These are phyloP conservation scores for Blepharisma undulans DNA, from an alignment of 169 alveolate species.

Conservation along the genomic window DNA sequence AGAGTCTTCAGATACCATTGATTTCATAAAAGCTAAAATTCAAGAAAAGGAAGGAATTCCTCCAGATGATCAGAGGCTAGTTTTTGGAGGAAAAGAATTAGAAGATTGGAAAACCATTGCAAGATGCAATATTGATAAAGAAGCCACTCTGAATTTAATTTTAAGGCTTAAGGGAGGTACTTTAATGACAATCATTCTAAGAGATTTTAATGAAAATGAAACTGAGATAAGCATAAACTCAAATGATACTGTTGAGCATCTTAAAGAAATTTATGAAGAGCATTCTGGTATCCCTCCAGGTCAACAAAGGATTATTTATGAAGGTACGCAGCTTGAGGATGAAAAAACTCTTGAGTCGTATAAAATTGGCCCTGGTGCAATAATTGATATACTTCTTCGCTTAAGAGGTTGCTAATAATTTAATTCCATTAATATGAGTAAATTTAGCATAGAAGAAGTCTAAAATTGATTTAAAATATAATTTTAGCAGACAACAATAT, in stretches of 20 bases:
- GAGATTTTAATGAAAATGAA: too few species aligned
- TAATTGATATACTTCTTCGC: conserved; percentile 76
- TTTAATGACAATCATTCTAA: too few species aligned
- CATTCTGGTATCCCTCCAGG: background rate
- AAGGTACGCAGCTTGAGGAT: conserved; percentile 67
- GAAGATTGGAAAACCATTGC: conserved; percentile 71
- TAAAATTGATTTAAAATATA: conserved; percentile 42
- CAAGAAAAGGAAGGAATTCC: conserved; percentile 80
- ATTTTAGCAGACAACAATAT: conserved; percentile 48
- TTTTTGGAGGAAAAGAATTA: conserved; percentile 63
- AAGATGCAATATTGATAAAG: conserved; percentile 67
- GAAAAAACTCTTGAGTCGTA: conserved; percentile 64
- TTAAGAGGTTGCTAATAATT: conserved; percentile 74
- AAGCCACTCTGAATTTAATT: conserved; percentile 77
- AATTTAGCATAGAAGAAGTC: too few species aligned
- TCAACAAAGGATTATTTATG: background rate
- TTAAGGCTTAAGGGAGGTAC: conserved; percentile 66
- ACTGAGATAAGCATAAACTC: too few species aligned
- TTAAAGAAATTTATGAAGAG: background rate
- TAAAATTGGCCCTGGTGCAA: conserved; percentile 66
- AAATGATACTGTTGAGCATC: too few species aligned
- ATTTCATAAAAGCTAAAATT: conserved; percentile 68
- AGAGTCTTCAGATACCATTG: conserved; percentile 72
- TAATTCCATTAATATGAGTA: too few species aligned
- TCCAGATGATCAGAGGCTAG: conserved; percentile 62